phyloP scores from a whole-genome alignment of 1,284 basidiomycete species.

The Leccinum cinnamomeum region DNA sequence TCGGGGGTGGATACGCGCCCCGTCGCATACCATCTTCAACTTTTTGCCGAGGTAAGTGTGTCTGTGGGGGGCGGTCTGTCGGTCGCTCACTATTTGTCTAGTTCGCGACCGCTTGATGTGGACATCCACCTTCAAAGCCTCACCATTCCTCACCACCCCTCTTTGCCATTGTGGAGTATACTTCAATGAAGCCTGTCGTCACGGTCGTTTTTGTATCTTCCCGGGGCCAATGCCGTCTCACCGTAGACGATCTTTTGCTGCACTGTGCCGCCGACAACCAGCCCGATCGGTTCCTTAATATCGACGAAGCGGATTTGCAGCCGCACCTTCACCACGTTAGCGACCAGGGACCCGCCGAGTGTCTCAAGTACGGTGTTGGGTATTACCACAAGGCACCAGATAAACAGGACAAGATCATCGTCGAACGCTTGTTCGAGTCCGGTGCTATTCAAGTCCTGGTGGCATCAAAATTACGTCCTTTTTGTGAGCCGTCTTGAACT shows the following conservation, averaged over 20 bases:
- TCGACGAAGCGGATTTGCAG: conserved; percentile 80
- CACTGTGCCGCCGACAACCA: conserved; percentile 91
- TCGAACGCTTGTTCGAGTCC: conserved; percentile 91
- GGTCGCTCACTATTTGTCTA: conserved; percentile 32
- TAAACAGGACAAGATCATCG: conserved; percentile 91
- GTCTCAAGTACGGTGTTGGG: conserved; percentile 87
- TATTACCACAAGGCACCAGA: conserved; percentile 95
- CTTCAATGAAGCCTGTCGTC: conserved; percentile 76
- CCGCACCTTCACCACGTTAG: conserved; percentile 87
- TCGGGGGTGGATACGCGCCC: conserved; percentile 24
- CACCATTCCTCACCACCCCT: conserved; percentile 95
- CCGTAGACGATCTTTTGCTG: conserved; percentile 88
- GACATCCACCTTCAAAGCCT: conserved; percentile 98
- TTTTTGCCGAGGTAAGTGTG: conserved; percentile 79
- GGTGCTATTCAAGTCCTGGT: conserved; percentile 82
- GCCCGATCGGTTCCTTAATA: conserved; percentile 86
- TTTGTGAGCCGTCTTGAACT: background rate
- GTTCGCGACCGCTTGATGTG: conserved; percentile 88
- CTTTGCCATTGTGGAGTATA: conserved; percentile 85
- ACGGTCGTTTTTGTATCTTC: conserved; percentile 89
- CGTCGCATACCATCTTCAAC: conserved; percentile 94
- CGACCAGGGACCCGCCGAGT: conserved; percentile 63
- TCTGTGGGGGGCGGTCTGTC: conserved; percentile 39
- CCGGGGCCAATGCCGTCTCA: conserved; percentile 89
- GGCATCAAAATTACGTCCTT: conserved; percentile 74